Evolutionary conservation across 2,329 filamentous ascomycete species (phyloP), one percentile per base, ranked within the genome.

Genomic region (Exserohilum turcica): DNA sequence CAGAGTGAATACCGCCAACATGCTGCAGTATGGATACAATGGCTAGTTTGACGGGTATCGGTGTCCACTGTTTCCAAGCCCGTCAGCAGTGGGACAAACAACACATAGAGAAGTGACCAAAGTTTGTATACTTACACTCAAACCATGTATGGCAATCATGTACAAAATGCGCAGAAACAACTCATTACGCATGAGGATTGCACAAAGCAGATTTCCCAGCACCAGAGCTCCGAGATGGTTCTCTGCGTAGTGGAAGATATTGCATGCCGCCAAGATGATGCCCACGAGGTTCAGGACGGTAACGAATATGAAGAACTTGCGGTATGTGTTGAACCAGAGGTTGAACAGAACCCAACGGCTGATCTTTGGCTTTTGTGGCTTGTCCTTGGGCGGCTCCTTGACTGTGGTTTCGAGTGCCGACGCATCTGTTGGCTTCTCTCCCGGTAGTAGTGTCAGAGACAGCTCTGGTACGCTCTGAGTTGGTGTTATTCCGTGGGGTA

Each of bases 301-400:
- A 19, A 73, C 65, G 24, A 72, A 65, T 1, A 63, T 69, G 55
- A 73, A 73, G 54, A 73, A 70, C 43, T 70, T 71, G 21, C 70
- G 64, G 50, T 73, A 73, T 2, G 66, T 70, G 54, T 73, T 72
- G 62, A 71, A 72, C 70, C 70, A 73, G 24, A 73, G 59, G 9
- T 66, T 57, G 35, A 70, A 62, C 5, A 69, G 42, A 27, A 73
- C 58, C 69, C 69, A 69, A 46, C 66, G 60, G 44, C 64, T 66
- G 33, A 68, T 59, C 15, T 63, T 66, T 15, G 59, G 54, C 42
- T 67, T 66, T 9, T 37, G 33, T 32, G 63, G 60, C 37, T 55
- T 45, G 6, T 37, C 27, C 9, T 19, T 36, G 5, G 36, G 13
- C 3, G 59, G 51, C 36, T 67, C 66, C 35, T 65, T 64, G 28